A percentile compares a stretch with the other conserved stretches of the same genome.
These are phyloP conservation scores for Trichomonas vaginalis DNA, from an alignment of 208 protist species.

Conservation along the genomic window DNA sequence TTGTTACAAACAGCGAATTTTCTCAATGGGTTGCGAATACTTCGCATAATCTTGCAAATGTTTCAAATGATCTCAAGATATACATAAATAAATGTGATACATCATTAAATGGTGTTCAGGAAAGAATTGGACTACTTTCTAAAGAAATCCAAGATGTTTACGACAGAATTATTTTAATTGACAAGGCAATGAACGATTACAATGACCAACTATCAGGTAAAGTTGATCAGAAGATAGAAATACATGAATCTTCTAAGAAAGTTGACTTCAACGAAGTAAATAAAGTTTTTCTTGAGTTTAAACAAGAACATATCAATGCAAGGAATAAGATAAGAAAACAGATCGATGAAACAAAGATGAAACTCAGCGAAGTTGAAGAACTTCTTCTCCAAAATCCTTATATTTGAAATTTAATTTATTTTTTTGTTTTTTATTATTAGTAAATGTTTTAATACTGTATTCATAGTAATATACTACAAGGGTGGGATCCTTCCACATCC, in stretches of 20 bases:
- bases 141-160: neutral
- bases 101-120: neutral
- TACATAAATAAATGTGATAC: neutral
- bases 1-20: neutral
- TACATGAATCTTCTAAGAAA: neutral
- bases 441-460: no score
- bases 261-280: neutral
- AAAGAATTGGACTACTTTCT: neutral
- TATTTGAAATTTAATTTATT: neutral
- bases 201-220: neutral
- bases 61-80: neutral
- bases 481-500: neutral
- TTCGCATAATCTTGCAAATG: neutral
- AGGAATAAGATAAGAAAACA: neutral
- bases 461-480: no score
- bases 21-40: neutral
- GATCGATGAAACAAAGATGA: neutral
- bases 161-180: neutral
- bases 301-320: neutral
- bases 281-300: neutral
- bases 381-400: neutral
- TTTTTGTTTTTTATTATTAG: no score
- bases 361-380: neutral
- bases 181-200: neutral
- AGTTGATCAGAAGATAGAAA: neutral